A percentile compares a stretch with the other conserved stretches of the same genome.
Evolutionary conservation across 2,329 filamentous ascomycete species (phyloP).

Genomic region (Colletotrichum musicola): DNA sequence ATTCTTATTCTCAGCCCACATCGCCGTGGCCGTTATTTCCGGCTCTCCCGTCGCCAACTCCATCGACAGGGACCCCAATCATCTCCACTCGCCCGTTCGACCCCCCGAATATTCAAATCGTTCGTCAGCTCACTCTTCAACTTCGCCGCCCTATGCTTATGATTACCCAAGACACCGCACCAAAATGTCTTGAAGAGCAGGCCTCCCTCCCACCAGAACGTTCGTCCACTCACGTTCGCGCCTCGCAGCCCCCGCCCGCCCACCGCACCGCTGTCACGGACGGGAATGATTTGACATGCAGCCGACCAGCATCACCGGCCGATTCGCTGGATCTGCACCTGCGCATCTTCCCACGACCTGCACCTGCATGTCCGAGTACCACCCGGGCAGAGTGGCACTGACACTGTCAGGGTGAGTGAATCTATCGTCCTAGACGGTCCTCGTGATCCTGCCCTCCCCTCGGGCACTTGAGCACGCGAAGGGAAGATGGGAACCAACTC

Average conservation of each 20-base stretch:
- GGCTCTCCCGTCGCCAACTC: slow-evolving; percentile 5
- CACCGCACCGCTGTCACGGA: slow-evolving; percentile 20
- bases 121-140: slow-evolving; percentile 22
- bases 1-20: slow-evolving; percentile 1
- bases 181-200: no score
- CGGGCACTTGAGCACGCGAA: slow-evolving; percentile 9
- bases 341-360: background rate
- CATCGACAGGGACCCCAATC: background rate
- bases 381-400: no score
- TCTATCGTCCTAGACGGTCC: background rate
- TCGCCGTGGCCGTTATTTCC: slow-evolving; percentile 14
- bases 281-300: slow-evolving; percentile 27
- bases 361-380: slow-evolving; percentile 18
- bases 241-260: background rate
- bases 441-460: slow-evolving; percentile 15
- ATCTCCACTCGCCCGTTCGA: background rate
- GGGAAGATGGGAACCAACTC: background rate
- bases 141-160: no score
- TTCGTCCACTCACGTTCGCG: background rate
- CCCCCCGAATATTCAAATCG: background rate
- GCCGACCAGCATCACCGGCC: slow-evolving; percentile 25
- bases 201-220: no score
- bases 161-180: no score
- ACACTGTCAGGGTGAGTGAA: no score
- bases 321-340: slow-evolving; percentile 22